Evolutionary conservation across 2,329 filamentous ascomycete species (phyloP), one percentile per base, ranked within the genome.

Genomic region (Penicillium sumatraense): DNA sequence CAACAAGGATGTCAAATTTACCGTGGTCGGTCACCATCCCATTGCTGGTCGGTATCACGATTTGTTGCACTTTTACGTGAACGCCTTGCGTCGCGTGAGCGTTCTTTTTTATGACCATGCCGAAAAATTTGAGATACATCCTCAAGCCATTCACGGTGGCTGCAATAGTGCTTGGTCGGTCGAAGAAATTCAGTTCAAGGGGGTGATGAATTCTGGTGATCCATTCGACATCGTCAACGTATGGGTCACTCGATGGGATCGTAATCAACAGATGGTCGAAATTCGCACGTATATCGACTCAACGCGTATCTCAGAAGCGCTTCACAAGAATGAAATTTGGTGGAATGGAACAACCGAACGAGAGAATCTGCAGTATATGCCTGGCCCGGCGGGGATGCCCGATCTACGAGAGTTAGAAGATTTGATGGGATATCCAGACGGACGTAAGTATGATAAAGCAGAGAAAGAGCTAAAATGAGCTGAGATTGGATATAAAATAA

Each of bases 241-340:
- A 6, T 72, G 70, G 70, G 65, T 72, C 20, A 72, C 68, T 10
- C 59, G 65, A 33, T 72, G 70, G 70, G 14, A 69, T 47, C 24
- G 56, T 5, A 61, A 60, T 3, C 68, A 72, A 5, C 42, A 46
- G 46, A 72, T 72, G 68, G 66, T 71, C 7, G 69, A 72, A 52
- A 66, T 72, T 2, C 66, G 70, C 6, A 72, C 70, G 1, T 72
- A 68, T 38, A 68, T 72, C 16, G 70, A 72, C 23, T 58, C 67
- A 11, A 59, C 63, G 2, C 58, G 51, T 26, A 69, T 72, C 23
- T 68, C 62, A 53, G 62, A 70, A 2, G 65, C 62, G 2, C 51
- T 72, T 33, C 58, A 67, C 27, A 70, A 71, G 57, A 72, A 71
- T 27, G 69, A 72, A 47, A 57, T 71, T 26, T 71, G 69, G 69